phyloP scores from a whole-genome alignment of 106 monocot species.

The Allium cepa region DNA sequence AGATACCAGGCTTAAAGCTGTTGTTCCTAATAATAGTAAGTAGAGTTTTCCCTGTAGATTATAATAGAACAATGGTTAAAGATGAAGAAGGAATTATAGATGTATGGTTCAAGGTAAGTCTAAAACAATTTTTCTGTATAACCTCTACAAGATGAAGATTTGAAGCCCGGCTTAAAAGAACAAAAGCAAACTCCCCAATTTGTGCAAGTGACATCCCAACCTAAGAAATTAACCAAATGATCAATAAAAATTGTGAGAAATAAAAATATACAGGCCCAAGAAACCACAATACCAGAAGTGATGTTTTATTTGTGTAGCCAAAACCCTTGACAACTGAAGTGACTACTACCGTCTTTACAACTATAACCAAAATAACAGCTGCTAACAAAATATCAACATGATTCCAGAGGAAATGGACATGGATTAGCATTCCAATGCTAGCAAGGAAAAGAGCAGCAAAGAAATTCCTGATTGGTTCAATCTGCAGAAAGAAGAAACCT shows the following conservation, averaged over 20 bases:
- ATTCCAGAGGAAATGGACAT: slow-evolving; percentile 95
- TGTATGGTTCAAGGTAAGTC: not conserved
- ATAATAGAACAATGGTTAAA: not conserved
- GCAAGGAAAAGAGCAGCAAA: slow-evolving; percentile 97
- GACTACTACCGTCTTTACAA: slow-evolving; percentile 71
- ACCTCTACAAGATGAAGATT: slow-evolving; percentile 27
- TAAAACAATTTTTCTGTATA: not conserved
- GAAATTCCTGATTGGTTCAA: slow-evolving; percentile 98
- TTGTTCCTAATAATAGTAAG: slow-evolving; percentile 47
- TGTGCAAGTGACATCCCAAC: slow-evolving; percentile 97
- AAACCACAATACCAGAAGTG: slow-evolving; percentile 82
- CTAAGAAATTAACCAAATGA: slow-evolving; percentile 66
- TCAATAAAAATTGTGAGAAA: not conserved
- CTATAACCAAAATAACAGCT: slow-evolving; percentile 86
- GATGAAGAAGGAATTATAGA: not conserved
- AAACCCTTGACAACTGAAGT: slow-evolving; percentile 81
- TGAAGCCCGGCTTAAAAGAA: slow-evolving; percentile 95
- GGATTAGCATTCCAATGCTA: slow-evolving; percentile 96
- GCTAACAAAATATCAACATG: slow-evolving; percentile 93
- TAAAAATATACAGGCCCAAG: slow-evolving; percentile 38
- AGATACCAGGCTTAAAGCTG: slow-evolving; percentile 61
- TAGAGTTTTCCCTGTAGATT: slow-evolving; percentile 47
- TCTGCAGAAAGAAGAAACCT: slow-evolving; percentile 76
- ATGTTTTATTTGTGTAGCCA: slow-evolving; percentile 86
- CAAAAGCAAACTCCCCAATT: slow-evolving; percentile 98